These are phyloP conservation scores for Boehmeria nivea DNA, from an alignment of 306 rosid species.

Conservation along the genomic window DNA sequence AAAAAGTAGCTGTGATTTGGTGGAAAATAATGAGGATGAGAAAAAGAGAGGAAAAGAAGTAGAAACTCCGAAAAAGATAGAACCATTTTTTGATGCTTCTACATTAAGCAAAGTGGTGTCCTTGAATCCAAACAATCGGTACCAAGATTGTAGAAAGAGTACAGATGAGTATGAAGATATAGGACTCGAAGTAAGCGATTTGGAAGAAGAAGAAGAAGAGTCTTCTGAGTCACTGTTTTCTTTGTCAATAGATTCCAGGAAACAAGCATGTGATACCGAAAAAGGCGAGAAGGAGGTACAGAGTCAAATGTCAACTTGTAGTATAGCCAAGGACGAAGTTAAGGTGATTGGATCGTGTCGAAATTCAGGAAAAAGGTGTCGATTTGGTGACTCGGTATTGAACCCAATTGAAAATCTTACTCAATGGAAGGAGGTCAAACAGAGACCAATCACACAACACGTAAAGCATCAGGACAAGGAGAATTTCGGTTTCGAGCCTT, in stretches of 20 bases:
- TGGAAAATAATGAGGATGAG: conserved; percentile 22
- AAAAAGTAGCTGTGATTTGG: conserved; percentile 10
- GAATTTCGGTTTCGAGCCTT: conserved; percentile 40
- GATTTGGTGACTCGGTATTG: conserved; percentile 28
- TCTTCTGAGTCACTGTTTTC: conserved; percentile 82
- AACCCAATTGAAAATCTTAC: conserved; percentile 56
- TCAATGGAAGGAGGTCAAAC: conserved; percentile 29
- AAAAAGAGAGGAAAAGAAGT: conserved; percentile 17
- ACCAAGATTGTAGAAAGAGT: conserved; percentile 19
- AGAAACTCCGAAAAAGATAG: conserved; percentile 7
- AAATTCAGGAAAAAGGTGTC: conserved; percentile 8
- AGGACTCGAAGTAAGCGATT: conserved; percentile 7
- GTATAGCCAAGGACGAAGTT: conserved; percentile 3
- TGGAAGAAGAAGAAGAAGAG: conserved; percentile 30
- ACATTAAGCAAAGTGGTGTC: conserved; percentile 12
- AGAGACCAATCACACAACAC: conserved; percentile 15
- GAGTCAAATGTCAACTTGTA: conserved; percentile 28
- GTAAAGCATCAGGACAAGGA: conserved; percentile 46
- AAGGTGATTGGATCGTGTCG: conserved; percentile 14
- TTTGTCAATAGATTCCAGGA: conserved; percentile 44
- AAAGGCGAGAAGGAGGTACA: conserved; percentile 51
- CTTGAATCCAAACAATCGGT: conserved; percentile 15
- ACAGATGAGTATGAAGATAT: conserved; percentile 22
- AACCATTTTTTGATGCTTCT: conserved; percentile 5
- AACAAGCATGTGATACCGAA: conserved; percentile 31